Evolutionary conservation across 805 yeast species (phyloP).

Genomic region (Suhomyces sp.): DNA sequence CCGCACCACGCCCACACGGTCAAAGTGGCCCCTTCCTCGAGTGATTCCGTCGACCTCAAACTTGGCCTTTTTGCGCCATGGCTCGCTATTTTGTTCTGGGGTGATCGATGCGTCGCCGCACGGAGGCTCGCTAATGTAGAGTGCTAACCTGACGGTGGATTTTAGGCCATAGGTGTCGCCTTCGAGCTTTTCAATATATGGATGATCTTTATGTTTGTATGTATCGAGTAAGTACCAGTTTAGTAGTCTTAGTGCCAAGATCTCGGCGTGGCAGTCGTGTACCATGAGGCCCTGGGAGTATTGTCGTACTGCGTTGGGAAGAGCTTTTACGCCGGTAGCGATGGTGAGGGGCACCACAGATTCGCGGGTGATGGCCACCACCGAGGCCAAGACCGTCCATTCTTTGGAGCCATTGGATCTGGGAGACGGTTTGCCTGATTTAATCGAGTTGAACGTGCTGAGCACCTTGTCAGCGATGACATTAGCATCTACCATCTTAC

Average conservation of each 20-base stretch:
- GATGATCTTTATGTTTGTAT: constrained; percentile 17
- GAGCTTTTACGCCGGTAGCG: constrained; percentile 81
- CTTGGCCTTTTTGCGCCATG: constrained; percentile 19
- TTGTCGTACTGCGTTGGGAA: constrained; percentile 51
- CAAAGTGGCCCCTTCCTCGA: constrained; percentile 66
- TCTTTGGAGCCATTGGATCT: constrained; percentile 67
- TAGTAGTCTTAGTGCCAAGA: constrained; percentile 67
- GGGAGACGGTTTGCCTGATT: constrained; percentile 54
- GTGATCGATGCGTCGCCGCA: constrained; percentile 80
- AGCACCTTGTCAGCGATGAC: constrained; percentile 14
- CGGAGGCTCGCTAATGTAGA: constrained; percentile 74
- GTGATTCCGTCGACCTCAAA: constrained; percentile 9
- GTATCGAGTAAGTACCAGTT: constrained; percentile 59
- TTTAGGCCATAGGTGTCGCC: constrained; percentile 28
- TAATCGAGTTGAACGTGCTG: constrained; percentile 25
- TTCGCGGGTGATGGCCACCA: constrained; percentile 45
- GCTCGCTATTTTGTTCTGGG: constrained; percentile 11
- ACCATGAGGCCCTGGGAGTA: constrained; percentile 57
- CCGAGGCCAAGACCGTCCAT: constrained; percentile 82
- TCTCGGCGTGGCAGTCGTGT: constrained; percentile 92
- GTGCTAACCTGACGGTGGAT: constrained; percentile 43
- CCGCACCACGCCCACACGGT: constrained; percentile 61
- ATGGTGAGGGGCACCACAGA: constrained; percentile 42
- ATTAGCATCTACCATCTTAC: background rate
- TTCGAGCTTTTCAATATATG: constrained; percentile 12